Evolutionary conservation across 305 asterid genomes (phyloP), one percentile per base, ranked within the genome.

Genomic region (Fraxinus dipetala): DNA sequence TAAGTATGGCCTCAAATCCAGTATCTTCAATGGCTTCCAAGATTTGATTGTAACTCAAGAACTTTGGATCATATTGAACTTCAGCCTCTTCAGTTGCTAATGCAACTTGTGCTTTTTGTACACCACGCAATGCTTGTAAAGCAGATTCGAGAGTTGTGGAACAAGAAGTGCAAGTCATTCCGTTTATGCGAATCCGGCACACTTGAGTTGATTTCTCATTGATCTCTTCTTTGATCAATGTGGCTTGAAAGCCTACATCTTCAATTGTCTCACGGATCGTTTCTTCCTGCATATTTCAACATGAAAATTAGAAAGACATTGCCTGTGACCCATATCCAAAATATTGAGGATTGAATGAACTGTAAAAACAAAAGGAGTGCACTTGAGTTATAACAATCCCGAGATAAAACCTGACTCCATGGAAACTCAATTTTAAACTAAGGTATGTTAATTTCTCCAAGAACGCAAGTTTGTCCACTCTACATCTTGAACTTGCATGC

Each of bases 241-340:
- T 79, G 16, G 95, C 95, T 76, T 92, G 73, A 75, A 95, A 95
- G 26, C 98, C 98, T 30, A 91, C 91, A 78, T 92, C 98, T 82
- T 95, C 98, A 36, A 93, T 92, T 0, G 93, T 83, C 87, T 92
- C 93, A 0, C 91, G 85, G 81, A 92, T 94, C 59, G 10, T 81
- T 75, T 90, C 95, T 81, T 91, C 97, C 97, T 94, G 81, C 77
- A 84, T 43, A 30, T 76, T 48, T 10, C 36, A 26, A 28, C 74
- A 8, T 11, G 9, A 67, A 67, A 26, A 9, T 67, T 24, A 13
- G 72, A 20, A 61, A 61, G 3, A 22, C 13, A 9, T 7, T 22
- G 24, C 6, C 32, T 20, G 24, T 22, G 30, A 59, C 30, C 30
- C 69, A 18, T 24, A 22, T 65, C 34, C 72, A 1, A 11, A 24